These are phyloP conservation scores for Aspergillus fructus DNA, from an alignment of 2,329 filamentous ascomycete species.

Conservation along the genomic window DNA sequence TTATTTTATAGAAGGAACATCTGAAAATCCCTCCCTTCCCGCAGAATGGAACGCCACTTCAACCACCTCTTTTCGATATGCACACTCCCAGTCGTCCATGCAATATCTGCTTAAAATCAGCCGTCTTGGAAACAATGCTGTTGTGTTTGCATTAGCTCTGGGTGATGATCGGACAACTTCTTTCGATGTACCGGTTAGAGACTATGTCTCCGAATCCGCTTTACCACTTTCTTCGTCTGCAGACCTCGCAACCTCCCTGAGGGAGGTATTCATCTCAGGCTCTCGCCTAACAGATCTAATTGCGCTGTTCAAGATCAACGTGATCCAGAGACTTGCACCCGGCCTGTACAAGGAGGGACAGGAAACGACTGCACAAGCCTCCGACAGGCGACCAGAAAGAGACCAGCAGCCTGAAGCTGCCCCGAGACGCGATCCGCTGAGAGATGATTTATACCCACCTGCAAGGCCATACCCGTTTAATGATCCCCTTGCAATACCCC, in stretches of 20 bases:
- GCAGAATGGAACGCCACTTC: slow-evolving; percentile 76
- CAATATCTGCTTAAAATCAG: slow-evolving; percentile 79
- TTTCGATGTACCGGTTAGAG: slow-evolving; percentile 71
- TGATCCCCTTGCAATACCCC: slow-evolving; percentile 62
- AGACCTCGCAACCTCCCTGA: slow-evolving; percentile 34
- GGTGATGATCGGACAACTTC: slow-evolving; percentile 78
- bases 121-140: slow-evolving; percentile 78
- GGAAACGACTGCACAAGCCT: slow-evolving; percentile 52
- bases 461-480: slow-evolving; percentile 67
- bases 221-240: slow-evolving; percentile 51
- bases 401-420: slow-evolving; percentile 41
- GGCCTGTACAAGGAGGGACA: slow-evolving; percentile 76
- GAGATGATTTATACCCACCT: slow-evolving; percentile 58
- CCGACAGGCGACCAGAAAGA: slow-evolving; percentile 34
- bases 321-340: slow-evolving; percentile 82
- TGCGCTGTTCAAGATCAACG: slow-evolving; percentile 69
- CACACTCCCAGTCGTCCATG: slow-evolving; percentile 80
- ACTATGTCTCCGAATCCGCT: slow-evolving; percentile 68
- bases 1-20: slow-evolving; percentile 23
- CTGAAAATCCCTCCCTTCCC: slow-evolving; percentile 56
- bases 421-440: slow-evolving; percentile 48
- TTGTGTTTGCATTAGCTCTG: slow-evolving; percentile 75
- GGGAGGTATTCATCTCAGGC: slow-evolving; percentile 71
- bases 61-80: slow-evolving; percentile 78
- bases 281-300: slow-evolving; percentile 69